These are phyloP conservation scores for Marasmius fiardii DNA, from an alignment of 1,284 basidiomycete species.

Conservation along the genomic window DNA sequence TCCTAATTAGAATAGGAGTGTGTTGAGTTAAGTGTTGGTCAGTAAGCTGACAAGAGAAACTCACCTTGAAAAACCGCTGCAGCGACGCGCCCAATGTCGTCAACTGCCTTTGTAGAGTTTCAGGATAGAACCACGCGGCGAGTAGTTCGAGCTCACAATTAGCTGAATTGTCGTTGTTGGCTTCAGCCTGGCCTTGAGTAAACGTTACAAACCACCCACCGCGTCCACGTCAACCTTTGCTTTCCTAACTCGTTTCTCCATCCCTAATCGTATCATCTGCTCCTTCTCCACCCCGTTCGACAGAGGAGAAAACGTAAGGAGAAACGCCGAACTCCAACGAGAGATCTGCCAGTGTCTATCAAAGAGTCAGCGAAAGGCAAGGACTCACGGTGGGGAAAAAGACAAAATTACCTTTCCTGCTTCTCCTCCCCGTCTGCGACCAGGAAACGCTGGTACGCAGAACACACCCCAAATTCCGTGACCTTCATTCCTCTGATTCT, in stretches of 20 bases:
- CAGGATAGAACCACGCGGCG: not conserved
- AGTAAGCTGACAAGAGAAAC: not conserved
- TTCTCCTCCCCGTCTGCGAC: constrained; percentile 34
- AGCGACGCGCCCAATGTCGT: constrained; percentile 36
- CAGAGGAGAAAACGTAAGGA: constrained; percentile 32
- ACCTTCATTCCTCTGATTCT: constrained; percentile 25
- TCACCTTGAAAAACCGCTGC: constrained; percentile 30
- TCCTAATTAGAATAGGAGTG: constrained; percentile 15
- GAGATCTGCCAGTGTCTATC: constrained; percentile 28
- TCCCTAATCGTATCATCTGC: constrained; percentile 25
- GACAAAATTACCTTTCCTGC: constrained; percentile 37
- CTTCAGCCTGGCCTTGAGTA: constrained; percentile 30
- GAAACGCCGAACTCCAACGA: constrained; percentile 31
- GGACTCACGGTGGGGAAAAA: not conserved
- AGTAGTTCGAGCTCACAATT: constrained; percentile 24
- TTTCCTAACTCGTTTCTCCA: constrained; percentile 28
- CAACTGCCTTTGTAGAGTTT: constrained; percentile 20
- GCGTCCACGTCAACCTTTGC: constrained; percentile 36
- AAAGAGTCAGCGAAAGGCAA: not conserved
- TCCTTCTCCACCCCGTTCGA: constrained; percentile 32
- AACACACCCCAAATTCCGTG: constrained; percentile 36
- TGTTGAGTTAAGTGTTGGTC: not conserved
- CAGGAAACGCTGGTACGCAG: constrained; percentile 35
- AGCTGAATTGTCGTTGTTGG: constrained; percentile 30
- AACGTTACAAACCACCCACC: constrained; percentile 24